Conservation (phyloP, 2,329 filamentous ascomycete genomes). For the Beauveria asiatica region DNA sequence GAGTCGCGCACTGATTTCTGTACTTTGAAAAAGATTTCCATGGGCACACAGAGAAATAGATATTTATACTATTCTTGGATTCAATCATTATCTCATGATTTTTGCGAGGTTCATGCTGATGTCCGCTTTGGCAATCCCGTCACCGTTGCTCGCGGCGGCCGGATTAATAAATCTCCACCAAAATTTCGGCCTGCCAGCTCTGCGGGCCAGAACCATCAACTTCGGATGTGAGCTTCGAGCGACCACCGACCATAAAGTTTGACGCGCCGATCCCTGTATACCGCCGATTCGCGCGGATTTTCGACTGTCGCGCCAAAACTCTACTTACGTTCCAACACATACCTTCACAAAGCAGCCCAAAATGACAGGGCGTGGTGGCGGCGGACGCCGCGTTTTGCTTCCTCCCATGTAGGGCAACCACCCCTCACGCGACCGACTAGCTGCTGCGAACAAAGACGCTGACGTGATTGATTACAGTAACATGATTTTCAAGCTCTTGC, state of each 20-base stretch:
- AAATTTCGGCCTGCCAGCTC: slow-evolving; percentile 4
- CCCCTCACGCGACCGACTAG: neutral
- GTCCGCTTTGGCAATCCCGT: neutral
- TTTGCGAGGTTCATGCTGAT: too few relatives aligned
- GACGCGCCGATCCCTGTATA: slow-evolving; percentile 1
- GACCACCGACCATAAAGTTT: neutral
- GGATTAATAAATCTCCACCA: slow-evolving; percentile 13
- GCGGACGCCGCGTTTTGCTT: slow-evolving; percentile 51
- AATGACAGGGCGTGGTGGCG: slow-evolving; percentile 53
- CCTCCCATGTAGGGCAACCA: slow-evolving; percentile 41
- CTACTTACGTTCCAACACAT: neutral
- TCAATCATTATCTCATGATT: too few relatives aligned
- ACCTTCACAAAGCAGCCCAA: slow-evolving; percentile 13
- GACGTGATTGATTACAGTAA: slow-evolving; percentile 27
- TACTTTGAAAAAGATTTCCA: too few relatives aligned
- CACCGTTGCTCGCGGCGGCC: neutral
- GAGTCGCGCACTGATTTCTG: too few relatives aligned
- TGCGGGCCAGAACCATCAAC: neutral
- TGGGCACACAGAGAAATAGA: too few relatives aligned
- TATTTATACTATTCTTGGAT: too few relatives aligned
- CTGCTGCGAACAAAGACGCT: neutral
- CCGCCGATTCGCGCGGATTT: neutral
- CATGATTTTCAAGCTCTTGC: slow-evolving; percentile 67
- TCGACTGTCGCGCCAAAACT: neutral
- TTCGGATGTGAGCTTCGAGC: neutral